These are phyloP conservation scores for Pichiaceae sp. DNA, from an alignment of 1,139 yeast species.

Conservation along the genomic window DNA sequence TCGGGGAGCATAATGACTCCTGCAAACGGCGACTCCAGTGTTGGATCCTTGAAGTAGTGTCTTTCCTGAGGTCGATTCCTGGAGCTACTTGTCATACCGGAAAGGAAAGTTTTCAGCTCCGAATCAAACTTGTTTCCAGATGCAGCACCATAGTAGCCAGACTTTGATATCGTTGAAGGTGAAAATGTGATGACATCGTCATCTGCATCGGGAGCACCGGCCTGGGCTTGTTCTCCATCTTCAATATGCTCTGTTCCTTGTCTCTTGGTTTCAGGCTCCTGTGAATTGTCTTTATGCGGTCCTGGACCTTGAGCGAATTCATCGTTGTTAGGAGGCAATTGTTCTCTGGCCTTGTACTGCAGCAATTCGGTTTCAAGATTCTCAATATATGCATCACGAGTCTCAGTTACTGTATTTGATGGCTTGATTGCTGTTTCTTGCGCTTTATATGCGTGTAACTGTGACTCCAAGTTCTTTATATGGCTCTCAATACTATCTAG, in stretches of 20 bases:
- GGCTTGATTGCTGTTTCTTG: not conserved
- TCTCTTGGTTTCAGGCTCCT: too few relatives aligned
- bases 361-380: too few relatives aligned
- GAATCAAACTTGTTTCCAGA: conserved; percentile 9
- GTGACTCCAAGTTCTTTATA: conserved; percentile 27
- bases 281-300: too few relatives aligned
- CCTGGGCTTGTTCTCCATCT: too few relatives aligned
- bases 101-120: conserved; percentile 11
- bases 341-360: too few relatives aligned
- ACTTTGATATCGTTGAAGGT: conserved; percentile 3
- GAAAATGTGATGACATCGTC: not conserved
- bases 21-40: conserved; percentile 23
- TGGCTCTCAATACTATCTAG: conserved; percentile 31
- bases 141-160: not conserved
- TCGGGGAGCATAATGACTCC: conserved; percentile 25
- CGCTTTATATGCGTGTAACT: not conserved
- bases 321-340: too few relatives aligned
- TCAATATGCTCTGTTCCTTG: too few relatives aligned
- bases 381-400: too few relatives aligned
- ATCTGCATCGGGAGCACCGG: not conserved
- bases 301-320: too few relatives aligned
- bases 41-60: conserved; percentile 25
- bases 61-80: conserved; percentile 15
- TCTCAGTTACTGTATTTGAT: too few relatives aligned
- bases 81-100: conserved; percentile 8